Base-by-base conservation (phyloP, 2,329 filamentous ascomycete species). In the Lecanoromycetidae sp. region DNA sequence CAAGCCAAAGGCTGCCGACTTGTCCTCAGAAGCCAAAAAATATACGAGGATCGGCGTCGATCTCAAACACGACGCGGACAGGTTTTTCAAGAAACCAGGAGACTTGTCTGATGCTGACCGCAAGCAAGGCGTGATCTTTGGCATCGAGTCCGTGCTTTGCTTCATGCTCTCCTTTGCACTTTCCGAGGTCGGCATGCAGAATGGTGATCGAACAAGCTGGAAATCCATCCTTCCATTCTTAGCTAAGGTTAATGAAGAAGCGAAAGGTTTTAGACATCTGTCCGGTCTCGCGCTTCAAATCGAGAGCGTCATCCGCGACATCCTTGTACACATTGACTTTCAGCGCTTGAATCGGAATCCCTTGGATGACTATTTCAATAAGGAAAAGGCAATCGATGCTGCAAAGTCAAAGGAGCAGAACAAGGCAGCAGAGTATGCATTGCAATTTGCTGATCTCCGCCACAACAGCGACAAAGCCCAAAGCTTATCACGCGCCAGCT, bases 201-300 rank as follows among this genome's bases (percentile, higher is more conserved):
- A 64, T 57, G 64, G 60, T 10, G 62, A 66, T 42, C 65, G 63
- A 10, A 58, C 61, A 2, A 62, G 59, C 30, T 75, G 72, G 72
- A 59, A 65, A 22, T 67, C 65, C 19, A 68, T 71, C 20, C 57
- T 72, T 13, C 60, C 64, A 17, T 71, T 72, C 46, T 69, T 69
- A 64, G 60, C 63, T 23, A 69, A 67, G 37, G 64, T 72, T 23
- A 61, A 59, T 49, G 60, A 59, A 44, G 62, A 62, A 30, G 65
- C 63, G 17, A 54, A 55, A 19, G 54, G 60, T 19, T 68, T 65
- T 44, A 63, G 63, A 5, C 62, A 63, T 22, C 59, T 73, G 12
- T 57, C 67, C 46, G 66, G 64, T 25, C 59, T 73, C n/a, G 66
- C 64, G 41, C 55, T 62, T 17, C 60, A 71, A 25, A 59, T 73